Conservation (phyloP, 768 basidiomycete species). For the Boletus patriciae region DNA sequence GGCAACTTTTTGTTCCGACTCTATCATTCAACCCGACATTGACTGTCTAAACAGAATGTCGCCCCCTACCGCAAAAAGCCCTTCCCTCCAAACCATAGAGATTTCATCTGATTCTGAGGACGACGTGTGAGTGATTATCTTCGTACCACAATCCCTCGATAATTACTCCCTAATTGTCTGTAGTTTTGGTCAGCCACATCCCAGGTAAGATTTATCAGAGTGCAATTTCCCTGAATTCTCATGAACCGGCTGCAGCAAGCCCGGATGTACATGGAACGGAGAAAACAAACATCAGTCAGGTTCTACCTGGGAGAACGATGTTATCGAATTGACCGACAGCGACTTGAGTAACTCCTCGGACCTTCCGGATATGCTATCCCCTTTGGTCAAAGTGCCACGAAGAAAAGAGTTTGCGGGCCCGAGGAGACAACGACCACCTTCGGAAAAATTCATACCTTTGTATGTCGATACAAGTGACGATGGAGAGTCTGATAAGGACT, state of each 20-base stretch:
- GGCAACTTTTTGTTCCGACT: neutral
- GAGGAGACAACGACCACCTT: conserved; percentile 7
- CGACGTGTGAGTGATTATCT: conserved; percentile 31
- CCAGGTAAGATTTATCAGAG: conserved; percentile 12
- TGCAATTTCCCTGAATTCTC: neutral
- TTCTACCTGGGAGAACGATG: conserved; percentile 9
- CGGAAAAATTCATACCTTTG: conserved; percentile 18
- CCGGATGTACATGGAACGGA: neutral
- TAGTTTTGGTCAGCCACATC: conserved; percentile 9
- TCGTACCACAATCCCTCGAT: neutral
- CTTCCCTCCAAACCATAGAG: conserved; percentile 45
- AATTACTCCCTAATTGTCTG: neutral
- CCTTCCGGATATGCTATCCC: conserved; percentile 27
- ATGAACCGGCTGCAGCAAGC: conserved; percentile 8
- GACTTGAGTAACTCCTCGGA: conserved; percentile 21
- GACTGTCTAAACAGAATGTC: neutral
- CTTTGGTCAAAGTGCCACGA: conserved; percentile 16
- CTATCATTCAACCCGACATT: neutral
- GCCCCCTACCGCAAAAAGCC: neutral
- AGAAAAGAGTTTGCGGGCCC: conserved; percentile 3
- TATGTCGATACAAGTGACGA: conserved; percentile 36
- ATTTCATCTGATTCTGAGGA: conserved; percentile 52
- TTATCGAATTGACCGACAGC: conserved; percentile 35
- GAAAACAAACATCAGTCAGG: neutral
- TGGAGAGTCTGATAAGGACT: conserved; percentile 34